These are phyloP conservation scores for Blyttiomyces sp. DNA, from an alignment of 371 early-diverging fungal genomes.

Conservation along the genomic window DNA sequence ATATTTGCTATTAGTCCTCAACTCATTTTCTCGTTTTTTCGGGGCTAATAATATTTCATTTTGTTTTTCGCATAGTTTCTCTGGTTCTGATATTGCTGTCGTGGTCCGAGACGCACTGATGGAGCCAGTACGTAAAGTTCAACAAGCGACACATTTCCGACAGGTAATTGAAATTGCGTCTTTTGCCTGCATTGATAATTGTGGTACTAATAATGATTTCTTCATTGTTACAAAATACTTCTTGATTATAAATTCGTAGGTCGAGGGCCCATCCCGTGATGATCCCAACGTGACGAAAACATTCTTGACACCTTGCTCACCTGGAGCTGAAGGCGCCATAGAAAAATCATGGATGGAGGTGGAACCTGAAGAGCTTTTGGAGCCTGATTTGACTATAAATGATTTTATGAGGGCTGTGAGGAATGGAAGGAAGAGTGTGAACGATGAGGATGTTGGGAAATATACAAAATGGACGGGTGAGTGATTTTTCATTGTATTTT, in stretches of 20 bases:
- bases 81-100: constrained; percentile 92
- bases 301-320: constrained; percentile 90
- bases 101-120: constrained; percentile 94
- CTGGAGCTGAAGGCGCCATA: constrained; percentile 84
- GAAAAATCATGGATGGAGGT: constrained; percentile 92
- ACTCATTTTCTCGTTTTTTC: not conserved
- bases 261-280: constrained; percentile 60
- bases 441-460: constrained; percentile 70
- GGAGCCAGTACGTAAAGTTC: constrained; percentile 95
- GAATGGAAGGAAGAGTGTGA: constrained; percentile 82
- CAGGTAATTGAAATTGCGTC: constrained; percentile 46
- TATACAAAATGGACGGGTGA: constrained; percentile 88
- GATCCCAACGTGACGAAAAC: constrained; percentile 51
- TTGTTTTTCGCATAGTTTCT: constrained; percentile 52
- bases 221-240: not conserved
- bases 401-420: constrained; percentile 85
- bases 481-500: constrained; percentile 22
- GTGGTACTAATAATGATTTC: not conserved
- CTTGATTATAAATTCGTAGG: constrained; percentile 24
- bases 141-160: constrained; percentile 93
- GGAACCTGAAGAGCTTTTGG: constrained; percentile 78
- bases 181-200: not conserved
- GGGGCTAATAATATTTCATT: not conserved
- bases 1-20: too few relatives aligned
- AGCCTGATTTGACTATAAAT: constrained; percentile 78